A percentile compares a stretch with the other conserved stretches of the same genome.
phyloP scores from a whole-genome alignment of 352 stramenopile genomes.

The Phytophthora vignae region DNA sequence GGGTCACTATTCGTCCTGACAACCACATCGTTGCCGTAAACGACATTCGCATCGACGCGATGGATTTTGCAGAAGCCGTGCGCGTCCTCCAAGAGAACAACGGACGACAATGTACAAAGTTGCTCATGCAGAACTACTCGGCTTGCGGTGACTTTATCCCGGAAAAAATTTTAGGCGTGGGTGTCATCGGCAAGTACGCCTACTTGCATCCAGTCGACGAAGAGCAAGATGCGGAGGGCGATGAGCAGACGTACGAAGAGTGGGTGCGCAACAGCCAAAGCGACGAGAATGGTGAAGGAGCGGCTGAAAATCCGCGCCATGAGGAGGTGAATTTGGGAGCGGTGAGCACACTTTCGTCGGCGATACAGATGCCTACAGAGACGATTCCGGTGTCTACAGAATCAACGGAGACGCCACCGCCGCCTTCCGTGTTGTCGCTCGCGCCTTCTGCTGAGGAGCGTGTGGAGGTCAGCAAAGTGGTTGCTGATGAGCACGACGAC shows the following conservation, averaged over 20 bases:
- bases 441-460: conserved; percentile 18
- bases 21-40: conserved; percentile 91
- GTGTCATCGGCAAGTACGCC: conserved; percentile 83
- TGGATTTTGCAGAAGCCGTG: conserved; percentile 83
- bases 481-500: conserved; percentile 40
- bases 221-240: conserved; percentile 34
- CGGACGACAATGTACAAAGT: conserved; percentile 84
- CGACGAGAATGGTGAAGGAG: conserved; percentile 29
- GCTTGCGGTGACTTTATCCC: conserved; percentile 88
- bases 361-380: conserved; percentile 19
- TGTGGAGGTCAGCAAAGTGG: conserved; percentile 44
- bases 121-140: conserved; percentile 91
- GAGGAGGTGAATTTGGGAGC: conserved; percentile 17
- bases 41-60: conserved; percentile 85
- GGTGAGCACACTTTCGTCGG: conserved; percentile 30
- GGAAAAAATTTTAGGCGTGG: conserved; percentile 86
- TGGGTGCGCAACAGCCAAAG: conserved; percentile 57
- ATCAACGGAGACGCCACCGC: conserved; percentile 2
- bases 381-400: conserved; percentile 3
- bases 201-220: conserved; percentile 75
- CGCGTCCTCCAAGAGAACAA: conserved; percentile 89
- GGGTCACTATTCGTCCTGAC: conserved; percentile 76
- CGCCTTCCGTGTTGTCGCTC: conserved; percentile 14
- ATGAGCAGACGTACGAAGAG: conserved; percentile 68
- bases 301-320: conserved; percentile 3